These are phyloP conservation scores for Osmanthus fragrans DNA, from an alignment of 257 asterid genomes.

Conservation along the genomic window DNA sequence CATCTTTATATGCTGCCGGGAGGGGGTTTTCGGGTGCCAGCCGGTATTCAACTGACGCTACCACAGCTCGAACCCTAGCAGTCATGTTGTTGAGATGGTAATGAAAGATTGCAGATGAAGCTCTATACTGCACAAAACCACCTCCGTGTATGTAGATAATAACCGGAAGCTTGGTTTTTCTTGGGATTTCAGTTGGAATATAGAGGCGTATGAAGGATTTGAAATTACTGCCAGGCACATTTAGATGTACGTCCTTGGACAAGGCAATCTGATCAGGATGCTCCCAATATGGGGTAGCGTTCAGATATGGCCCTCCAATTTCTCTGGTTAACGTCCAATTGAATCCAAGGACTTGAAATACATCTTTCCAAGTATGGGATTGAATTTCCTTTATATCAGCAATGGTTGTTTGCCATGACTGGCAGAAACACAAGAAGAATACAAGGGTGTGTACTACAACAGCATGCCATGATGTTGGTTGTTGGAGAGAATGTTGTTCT, in stretches of 20 bases:
- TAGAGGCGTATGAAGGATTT: slow-evolving; percentile 40
- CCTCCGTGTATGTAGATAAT: slow-evolving; percentile 44
- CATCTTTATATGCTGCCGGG: slow-evolving; percentile 48
- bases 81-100: slow-evolving; percentile 35
- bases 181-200: slow-evolving; percentile 21
- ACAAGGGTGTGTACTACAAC: not conserved
- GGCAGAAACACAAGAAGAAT: not conserved
- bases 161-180: slow-evolving; percentile 30
- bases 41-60: slow-evolving; percentile 43
- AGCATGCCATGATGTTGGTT: not conserved
- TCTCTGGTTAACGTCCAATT: not conserved
- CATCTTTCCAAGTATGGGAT: not conserved
- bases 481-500: not conserved
- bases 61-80: slow-evolving; percentile 30
- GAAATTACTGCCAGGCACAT: not conserved
- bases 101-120: slow-evolving; percentile 39
- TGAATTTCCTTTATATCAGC: not conserved
- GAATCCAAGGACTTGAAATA: not conserved
- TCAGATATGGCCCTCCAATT: slow-evolving; percentile 1
- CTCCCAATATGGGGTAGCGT: slow-evolving; percentile 15
- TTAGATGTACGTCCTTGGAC: slow-evolving; percentile 23
- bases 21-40: slow-evolving; percentile 48
- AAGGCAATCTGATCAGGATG: slow-evolving; percentile 15
- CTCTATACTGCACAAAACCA: slow-evolving; percentile 35
- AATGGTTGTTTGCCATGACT: not conserved